phyloP scores from a whole-genome alignment of 163 green algal species.

The Scenedesmus sp. region DNA sequence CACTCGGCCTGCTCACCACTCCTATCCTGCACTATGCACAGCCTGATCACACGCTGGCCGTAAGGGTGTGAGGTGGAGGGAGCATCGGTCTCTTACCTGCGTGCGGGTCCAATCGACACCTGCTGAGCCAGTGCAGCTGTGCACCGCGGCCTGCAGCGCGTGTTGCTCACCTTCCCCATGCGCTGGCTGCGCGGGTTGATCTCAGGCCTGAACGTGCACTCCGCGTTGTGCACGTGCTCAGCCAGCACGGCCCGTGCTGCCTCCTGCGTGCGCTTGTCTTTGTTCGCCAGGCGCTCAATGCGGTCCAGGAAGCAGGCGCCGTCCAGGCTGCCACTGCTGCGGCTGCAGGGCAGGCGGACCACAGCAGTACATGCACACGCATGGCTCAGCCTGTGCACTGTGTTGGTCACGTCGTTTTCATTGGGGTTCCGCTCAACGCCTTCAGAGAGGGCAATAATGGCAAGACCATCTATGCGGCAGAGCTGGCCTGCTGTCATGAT shows the following conservation, averaged over 20 bases:
- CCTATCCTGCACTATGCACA: too few species aligned
- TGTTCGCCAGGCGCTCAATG: conserved; percentile 68
- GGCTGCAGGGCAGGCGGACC: background rate
- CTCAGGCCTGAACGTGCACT: conserved; percentile 72
- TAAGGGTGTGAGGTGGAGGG: too few species aligned
- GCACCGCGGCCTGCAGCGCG: background rate
- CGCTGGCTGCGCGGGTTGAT: conserved; percentile 74
- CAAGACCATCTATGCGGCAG: too few species aligned
- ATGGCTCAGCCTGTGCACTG: too few species aligned
- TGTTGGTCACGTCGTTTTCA: too few species aligned
- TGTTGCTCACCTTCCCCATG: conserved; percentile 56
- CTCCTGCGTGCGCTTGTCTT: conserved; percentile 63
- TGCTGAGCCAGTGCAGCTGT: background rate
- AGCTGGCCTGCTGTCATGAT: too few species aligned
- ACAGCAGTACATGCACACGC: background rate
- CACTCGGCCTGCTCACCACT: too few species aligned
- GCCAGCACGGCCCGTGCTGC: conserved; percentile 64
- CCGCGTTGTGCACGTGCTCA: conserved; percentile 58
- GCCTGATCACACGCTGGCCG: too few species aligned
- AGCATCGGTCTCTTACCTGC: too few species aligned
- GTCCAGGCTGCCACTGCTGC: conserved; percentile 21
- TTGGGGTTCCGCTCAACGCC: too few species aligned
- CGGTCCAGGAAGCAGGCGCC: conserved; percentile 48
- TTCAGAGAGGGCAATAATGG: too few species aligned
- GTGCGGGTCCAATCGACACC: too few species aligned